These are phyloP conservation scores for Penicillium italicum DNA, from an alignment of 2,329 filamentous ascomycete genomes.

Conservation along the genomic window DNA sequence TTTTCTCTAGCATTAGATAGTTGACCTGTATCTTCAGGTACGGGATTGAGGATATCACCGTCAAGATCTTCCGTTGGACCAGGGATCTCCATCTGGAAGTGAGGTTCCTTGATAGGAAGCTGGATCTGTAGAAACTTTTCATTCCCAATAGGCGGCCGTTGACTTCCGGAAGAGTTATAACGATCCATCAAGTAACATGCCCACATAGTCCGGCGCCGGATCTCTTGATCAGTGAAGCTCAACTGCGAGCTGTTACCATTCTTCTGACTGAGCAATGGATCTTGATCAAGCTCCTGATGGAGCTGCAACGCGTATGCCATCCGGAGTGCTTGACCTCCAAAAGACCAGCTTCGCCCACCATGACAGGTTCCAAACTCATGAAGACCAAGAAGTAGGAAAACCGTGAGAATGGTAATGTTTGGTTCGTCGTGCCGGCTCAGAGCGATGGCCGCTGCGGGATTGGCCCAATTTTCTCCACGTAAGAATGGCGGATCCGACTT, in stretches of 20 bases:
- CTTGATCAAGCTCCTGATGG: slow-evolving; percentile 84
- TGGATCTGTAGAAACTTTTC: slow-evolving; percentile 88
- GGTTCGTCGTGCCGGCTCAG: slow-evolving; percentile 86
- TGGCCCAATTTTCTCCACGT: slow-evolving; percentile 87
- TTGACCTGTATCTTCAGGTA: slow-evolving; percentile 61
- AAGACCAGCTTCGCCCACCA: slow-evolving; percentile 90
- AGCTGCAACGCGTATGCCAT: slow-evolving; percentile 97
- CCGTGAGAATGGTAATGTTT: slow-evolving; percentile 92
- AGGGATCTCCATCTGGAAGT: slow-evolving; percentile 87
- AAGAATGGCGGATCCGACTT: slow-evolving; percentile 74
- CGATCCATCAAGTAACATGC: slow-evolving; percentile 96
- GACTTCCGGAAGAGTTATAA: slow-evolving; percentile 93
- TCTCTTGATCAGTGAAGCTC: slow-evolving; percentile 90
- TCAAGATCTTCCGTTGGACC: slow-evolving; percentile 80
- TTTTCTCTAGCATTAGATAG: slow-evolving; percentile 68
- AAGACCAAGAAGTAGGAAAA: slow-evolving; percentile 79
- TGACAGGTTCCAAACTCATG: slow-evolving; percentile 98
- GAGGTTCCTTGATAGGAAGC: slow-evolving; percentile 82
- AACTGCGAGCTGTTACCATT: slow-evolving; percentile 58
- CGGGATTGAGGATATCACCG: slow-evolving; percentile 63
- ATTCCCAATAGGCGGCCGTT: slow-evolving; percentile 84
- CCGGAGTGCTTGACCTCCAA: slow-evolving; percentile 88
- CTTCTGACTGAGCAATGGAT: slow-evolving; percentile 63
- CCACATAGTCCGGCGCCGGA: slow-evolving; percentile 94
- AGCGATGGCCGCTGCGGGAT: slow-evolving; percentile 80